These are phyloP conservation scores for Cylindrotheca closterium DNA, from an alignment of 108 stramenopile genomes.

Conservation along the genomic window DNA sequence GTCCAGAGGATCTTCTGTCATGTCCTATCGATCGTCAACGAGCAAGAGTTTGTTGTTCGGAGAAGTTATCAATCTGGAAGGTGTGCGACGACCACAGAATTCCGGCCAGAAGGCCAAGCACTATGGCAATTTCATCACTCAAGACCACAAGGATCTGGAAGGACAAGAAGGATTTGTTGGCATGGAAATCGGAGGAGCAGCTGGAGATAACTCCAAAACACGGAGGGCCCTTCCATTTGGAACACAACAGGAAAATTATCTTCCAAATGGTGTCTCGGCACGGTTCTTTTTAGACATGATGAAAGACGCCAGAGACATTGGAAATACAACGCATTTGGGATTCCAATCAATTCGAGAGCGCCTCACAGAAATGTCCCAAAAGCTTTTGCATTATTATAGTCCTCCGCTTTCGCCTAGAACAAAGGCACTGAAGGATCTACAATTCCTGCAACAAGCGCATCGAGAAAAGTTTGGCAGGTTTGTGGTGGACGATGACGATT, in stretches of 20 bases:
- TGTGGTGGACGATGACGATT: conserved; percentile 22
- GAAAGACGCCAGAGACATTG: not conserved
- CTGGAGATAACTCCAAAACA: not conserved
- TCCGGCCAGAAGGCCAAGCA: no score
- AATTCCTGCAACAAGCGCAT: conserved; percentile 39
- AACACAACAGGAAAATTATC: not conserved
- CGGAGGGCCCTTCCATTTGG: not conserved
- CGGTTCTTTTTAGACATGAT: not conserved
- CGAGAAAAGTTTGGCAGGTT: conserved; percentile 35
- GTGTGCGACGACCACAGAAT: not conserved
- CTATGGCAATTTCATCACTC: not conserved
- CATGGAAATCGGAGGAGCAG: conserved; percentile 33
- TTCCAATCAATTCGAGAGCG: not conserved
- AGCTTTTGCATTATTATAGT: conserved; percentile 26
- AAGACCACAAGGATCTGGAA: conserved; percentile 5
- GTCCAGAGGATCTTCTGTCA: conserved; percentile 3
- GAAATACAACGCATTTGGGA: conserved; percentile 3
- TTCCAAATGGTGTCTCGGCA: not conserved
- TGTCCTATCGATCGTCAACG: conserved; percentile 22
- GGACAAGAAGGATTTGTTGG: conserved; percentile 11
- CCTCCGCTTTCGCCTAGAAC: conserved; percentile 38
- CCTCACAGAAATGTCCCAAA: not conserved
- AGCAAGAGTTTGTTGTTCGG: conserved; percentile 19
- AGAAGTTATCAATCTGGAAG: conserved; percentile 31
- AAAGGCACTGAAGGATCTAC: conserved; percentile 29